These are phyloP conservation scores for Teratosphaeria destructans DNA, from an alignment of 2,329 filamentous ascomycete genomes.

Conservation along the genomic window DNA sequence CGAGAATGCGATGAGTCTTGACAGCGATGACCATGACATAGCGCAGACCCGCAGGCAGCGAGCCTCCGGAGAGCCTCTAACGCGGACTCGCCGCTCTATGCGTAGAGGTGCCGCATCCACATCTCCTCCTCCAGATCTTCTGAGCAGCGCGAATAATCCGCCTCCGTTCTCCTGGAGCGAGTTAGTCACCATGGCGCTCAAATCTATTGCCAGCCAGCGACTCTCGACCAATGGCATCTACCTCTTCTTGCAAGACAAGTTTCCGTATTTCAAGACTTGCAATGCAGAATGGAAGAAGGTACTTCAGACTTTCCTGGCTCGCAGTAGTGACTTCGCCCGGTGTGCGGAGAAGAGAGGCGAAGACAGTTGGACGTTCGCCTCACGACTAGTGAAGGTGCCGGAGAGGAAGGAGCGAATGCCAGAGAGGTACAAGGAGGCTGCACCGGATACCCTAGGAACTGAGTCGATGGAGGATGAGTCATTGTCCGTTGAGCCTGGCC, in stretches of 20 bases:
- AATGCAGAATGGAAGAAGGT: conserved; percentile 1
- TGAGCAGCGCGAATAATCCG: not conserved
- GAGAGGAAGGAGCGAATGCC: not conserved
- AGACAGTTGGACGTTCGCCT: not conserved
- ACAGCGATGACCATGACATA: not conserved
- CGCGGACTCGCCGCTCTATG: not conserved
- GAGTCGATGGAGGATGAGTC: not conserved
- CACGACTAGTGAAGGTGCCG: too few relatives aligned
- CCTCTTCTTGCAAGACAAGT: conserved; percentile 2
- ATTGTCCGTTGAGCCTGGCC: not conserved
- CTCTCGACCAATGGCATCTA: not conserved
- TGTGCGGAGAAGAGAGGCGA: not conserved
- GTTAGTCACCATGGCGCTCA: conserved; percentile 6
- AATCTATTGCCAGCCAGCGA: not conserved
- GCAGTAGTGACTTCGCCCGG: not conserved
- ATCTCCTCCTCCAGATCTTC: not conserved
- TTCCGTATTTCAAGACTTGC: conserved; percentile 3
- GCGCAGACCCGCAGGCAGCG: not conserved
- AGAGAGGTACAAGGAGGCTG: not conserved
- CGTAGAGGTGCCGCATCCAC: not conserved
- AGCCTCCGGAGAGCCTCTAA: not conserved
- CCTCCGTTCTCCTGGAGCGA: conserved; percentile 5
- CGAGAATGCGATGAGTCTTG: not conserved
- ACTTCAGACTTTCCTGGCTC: not conserved
- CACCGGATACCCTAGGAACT: not conserved